Base-by-base conservation (phyloP, 2,329 filamentous ascomycete species). In the Nothophaeocryptopus gaeumannii region DNA sequence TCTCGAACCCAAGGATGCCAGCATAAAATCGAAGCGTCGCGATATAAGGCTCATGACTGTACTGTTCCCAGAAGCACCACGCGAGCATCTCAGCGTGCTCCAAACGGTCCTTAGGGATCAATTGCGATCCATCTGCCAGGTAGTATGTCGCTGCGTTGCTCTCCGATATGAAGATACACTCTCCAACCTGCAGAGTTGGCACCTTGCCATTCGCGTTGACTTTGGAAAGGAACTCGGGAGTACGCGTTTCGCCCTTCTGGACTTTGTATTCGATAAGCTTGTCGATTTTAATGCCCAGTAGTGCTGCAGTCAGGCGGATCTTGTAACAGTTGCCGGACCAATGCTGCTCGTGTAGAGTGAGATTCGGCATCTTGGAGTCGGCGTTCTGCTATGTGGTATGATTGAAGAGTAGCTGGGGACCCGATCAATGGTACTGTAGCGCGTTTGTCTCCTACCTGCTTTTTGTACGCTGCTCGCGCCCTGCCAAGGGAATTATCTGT, bases 21-120 rank as follows among this genome's bases (percentile, higher is more conserved):
- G 41, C 15, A 47, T 43, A 54, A 36, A 51, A 51, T 1, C 54
- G 44, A 11, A 54, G 30, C 1, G 32, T 36, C 1, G 46, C 54
- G 2, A 51, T 42, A 5, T 38, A 39, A 7, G 54, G 54, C 15
- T 56, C 54, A 32, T 51, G 38, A n/a, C 41, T 38, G 26, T 54
- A 51, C 20, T 56, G 51, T 16, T 56, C 54, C 31, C 51, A 57
- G 29, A 54, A 57, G 41, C 54, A 54, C 51, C 48, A 57, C 32
- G 51, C 45, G 20, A 57, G 51, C 47, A 57, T 51, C n/a, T 52
- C 47, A 0, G 51, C 51, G 20, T 51, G 48, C 10, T 54, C 20
- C 2, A 51, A 38, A 1, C 47, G 45, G 26, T 54, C 51, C 16
- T 20, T 39, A 0, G 54, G 54, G 12, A 57, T 47, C 3, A 54